A percentile compares a stretch with the other conserved stretches of the same genome.
phyloP scores from a whole-genome alignment of 441 rosid genomes.

The Isatis lusitanica region DNA sequence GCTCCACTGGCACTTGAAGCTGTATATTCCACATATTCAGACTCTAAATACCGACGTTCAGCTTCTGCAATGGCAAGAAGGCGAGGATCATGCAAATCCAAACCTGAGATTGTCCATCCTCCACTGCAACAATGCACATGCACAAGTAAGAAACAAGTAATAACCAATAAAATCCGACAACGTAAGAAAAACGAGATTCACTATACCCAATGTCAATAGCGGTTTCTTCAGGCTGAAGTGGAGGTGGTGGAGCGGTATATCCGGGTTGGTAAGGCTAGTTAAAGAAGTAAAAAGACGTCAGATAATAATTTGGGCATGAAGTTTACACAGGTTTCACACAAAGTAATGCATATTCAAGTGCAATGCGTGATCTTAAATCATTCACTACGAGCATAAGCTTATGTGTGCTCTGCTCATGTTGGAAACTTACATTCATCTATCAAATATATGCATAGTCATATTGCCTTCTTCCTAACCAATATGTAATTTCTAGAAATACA shows the following conservation, averaged over 20 bases:
- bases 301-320: not conserved
- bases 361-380: not conserved
- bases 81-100: slow-evolving; percentile 84
- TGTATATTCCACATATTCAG: slow-evolving; percentile 83
- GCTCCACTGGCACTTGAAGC: slow-evolving; percentile 88
- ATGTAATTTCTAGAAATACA: too few species aligned
- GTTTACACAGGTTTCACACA: not conserved
- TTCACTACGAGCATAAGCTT: not conserved
- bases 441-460: too few species aligned
- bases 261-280: slow-evolving; percentile 65
- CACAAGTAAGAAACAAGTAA: slow-evolving; percentile 18
- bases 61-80: slow-evolving; percentile 90
- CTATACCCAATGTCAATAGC: slow-evolving; percentile 82
- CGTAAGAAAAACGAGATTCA: not conserved
- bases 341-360: not conserved
- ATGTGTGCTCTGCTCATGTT: not conserved
- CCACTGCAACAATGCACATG: slow-evolving; percentile 56
- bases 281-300: slow-evolving; percentile 10
- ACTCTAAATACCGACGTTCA: slow-evolving; percentile 76
- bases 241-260: slow-evolving; percentile 63
- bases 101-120: slow-evolving; percentile 94
- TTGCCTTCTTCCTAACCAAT: too few species aligned
- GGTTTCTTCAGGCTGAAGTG: slow-evolving; percentile 58
- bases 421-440: too few species aligned
- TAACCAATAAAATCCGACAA: not conserved